A percentile compares a stretch with the other conserved stretches of the same genome.
These are phyloP conservation scores for Pseudogymnoascus verrucosus DNA, from an alignment of 2,329 filamentous ascomycete genomes.

Conservation along the genomic window DNA sequence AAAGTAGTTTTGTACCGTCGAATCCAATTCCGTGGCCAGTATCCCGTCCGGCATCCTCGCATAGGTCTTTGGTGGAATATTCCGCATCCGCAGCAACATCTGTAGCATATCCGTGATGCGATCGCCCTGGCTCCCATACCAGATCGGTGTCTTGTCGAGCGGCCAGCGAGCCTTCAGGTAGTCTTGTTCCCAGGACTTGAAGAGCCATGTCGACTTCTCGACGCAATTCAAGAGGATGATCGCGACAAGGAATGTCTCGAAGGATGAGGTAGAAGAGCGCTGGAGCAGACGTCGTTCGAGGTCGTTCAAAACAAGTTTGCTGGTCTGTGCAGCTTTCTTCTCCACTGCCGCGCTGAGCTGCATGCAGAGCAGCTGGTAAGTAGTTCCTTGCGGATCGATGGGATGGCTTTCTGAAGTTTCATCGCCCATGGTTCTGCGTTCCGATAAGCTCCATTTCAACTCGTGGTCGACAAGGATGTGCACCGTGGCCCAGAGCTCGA, in stretches of 20 bases:
- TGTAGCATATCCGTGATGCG: slow-evolving; percentile 50
- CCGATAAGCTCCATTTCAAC: slow-evolving; percentile 47
- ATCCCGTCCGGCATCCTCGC: slow-evolving; percentile 39
- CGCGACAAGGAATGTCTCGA: slow-evolving; percentile 53
- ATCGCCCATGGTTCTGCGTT: slow-evolving; percentile 34
- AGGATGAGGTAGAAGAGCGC: slow-evolving; percentile 51
- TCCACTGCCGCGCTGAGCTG: slow-evolving; percentile 59
- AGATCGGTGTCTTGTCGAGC: slow-evolving; percentile 47
- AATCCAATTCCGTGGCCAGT: slow-evolving; percentile 35
- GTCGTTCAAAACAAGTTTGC: slow-evolving; percentile 48
- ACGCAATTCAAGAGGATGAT: slow-evolving; percentile 57
- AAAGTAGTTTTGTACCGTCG: slow-evolving; percentile 44
- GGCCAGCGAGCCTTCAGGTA: slow-evolving; percentile 50
- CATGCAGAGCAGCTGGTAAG: slow-evolving; percentile 52
- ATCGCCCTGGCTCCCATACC: slow-evolving; percentile 52
- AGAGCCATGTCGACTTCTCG: slow-evolving; percentile 61
- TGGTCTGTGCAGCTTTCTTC: slow-evolving; percentile 52
- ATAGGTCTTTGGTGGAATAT: slow-evolving; percentile 47
- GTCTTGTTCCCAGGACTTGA: slow-evolving; percentile 60
- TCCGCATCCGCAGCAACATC: slow-evolving; percentile 54
- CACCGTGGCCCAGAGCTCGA: slow-evolving; percentile 58
- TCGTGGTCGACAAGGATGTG: slow-evolving; percentile 56
- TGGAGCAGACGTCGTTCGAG: slow-evolving; percentile 56
- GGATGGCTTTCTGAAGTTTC: slow-evolving; percentile 36
- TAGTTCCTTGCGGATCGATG: slow-evolving; percentile 24